These are phyloP conservation scores for Clathrus columnatus DNA, from an alignment of 768 basidiomycete genomes.

Conservation along the genomic window DNA sequence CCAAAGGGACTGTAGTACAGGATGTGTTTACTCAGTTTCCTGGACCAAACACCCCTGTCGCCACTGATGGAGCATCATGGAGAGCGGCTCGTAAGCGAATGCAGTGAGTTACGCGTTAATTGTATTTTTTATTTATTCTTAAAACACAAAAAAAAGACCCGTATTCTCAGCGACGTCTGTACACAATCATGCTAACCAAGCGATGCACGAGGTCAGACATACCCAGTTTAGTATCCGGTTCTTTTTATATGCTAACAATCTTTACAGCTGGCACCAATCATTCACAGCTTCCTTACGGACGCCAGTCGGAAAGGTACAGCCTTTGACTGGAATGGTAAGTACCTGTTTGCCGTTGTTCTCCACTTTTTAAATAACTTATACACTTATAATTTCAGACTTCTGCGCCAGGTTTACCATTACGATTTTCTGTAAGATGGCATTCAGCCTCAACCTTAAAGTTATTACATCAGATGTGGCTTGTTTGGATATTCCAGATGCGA, in stretches of 20 bases:
- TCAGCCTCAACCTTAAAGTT: not conserved
- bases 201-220: not conserved
- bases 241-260: not conserved
- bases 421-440: not conserved
- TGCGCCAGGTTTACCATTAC: not conserved
- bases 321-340: slow-evolving; percentile 6
- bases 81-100: not conserved
- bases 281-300: not conserved
- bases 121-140: not conserved
- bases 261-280: not conserved
- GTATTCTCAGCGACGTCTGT: slow-evolving; percentile 1
- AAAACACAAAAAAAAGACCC: not conserved
- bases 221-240: not conserved
- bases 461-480: not conserved
- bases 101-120: not conserved
- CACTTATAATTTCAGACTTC: not conserved
- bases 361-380: not conserved
- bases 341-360: not conserved
- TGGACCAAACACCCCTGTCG: not conserved
- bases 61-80: not conserved
- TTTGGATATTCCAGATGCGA: not conserved
- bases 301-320: not conserved
- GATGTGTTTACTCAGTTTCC: not conserved
- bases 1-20: not conserved
- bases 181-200: not conserved